phyloP scores from a whole-genome alignment of 83 land plant species.

The Picea abies region DNA sequence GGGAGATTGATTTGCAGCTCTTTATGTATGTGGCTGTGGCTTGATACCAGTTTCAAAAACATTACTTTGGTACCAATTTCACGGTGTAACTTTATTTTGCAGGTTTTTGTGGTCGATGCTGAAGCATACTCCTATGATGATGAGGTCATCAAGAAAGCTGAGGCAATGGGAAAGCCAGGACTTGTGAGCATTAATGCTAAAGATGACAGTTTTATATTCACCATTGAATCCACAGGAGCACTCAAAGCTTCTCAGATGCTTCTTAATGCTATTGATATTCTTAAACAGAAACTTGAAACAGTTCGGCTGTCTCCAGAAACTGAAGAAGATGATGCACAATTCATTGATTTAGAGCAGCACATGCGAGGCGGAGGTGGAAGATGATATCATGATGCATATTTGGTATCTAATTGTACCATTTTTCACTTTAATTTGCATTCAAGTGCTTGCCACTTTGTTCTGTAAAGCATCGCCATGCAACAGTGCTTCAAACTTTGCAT shows the following conservation, averaged over 20 bases:
- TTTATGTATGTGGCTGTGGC: background rate
- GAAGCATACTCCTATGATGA: conserved; percentile 98
- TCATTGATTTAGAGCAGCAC: conserved; percentile 80
- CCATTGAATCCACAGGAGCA: conserved; percentile 97
- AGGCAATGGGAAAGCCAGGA: conserved; percentile 97
- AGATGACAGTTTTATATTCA: conserved; percentile 96
- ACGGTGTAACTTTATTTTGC: conserved; percentile 12
- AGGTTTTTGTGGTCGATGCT: conserved; percentile 88
- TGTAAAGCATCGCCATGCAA: too few relatives aligned
- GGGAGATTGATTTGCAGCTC: too few relatives aligned
- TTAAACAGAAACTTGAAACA: conserved; percentile 87
- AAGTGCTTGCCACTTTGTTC: too few relatives aligned
- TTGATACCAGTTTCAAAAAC: background rate
- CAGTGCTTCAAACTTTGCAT: too few relatives aligned
- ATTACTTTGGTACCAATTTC: background rate
- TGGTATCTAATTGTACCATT: too few relatives aligned
- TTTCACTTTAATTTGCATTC: too few relatives aligned
- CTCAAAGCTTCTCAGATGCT: conserved; percentile 85
- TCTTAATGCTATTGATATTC: conserved; percentile 86
- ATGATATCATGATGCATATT: too few relatives aligned
- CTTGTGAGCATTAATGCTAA: conserved; percentile 81
- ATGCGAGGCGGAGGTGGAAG: conserved; percentile 57
- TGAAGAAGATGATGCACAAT: conserved; percentile 86
- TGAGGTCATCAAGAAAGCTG: conserved; percentile 96
- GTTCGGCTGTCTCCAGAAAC: conserved; percentile 77